Evolutionary conservation across 2,329 filamentous ascomycete genomes (phyloP).

Genomic region (Fusarium albosuccineum): DNA sequence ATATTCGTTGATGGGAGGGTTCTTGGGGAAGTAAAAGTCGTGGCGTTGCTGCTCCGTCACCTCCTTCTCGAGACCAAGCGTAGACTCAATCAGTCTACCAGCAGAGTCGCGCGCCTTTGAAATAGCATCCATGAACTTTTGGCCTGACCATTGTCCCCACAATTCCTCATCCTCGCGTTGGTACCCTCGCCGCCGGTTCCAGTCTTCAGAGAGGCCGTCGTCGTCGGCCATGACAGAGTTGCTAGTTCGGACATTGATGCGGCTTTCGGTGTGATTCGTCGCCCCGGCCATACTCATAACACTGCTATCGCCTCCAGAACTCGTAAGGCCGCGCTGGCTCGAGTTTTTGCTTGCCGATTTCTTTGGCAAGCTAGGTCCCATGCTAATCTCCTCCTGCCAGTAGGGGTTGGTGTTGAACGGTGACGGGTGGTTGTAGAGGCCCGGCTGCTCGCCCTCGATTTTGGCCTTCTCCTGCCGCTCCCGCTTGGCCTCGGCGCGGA

Average conservation of each 20-base stretch:
- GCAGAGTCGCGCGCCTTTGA: slow-evolving; percentile 70
- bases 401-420: slow-evolving; percentile 90
- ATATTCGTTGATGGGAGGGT: too few species aligned
- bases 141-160: slow-evolving; percentile 76
- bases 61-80: slow-evolving; percentile 64
- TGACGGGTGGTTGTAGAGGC: slow-evolving; percentile 81
- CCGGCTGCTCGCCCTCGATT: slow-evolving; percentile 77
- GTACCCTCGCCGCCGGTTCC: slow-evolving; percentile 80
- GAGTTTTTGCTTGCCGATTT: slow-evolving; percentile 69
- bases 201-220: slow-evolving; percentile 62
- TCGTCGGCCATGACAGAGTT: slow-evolving; percentile 54
- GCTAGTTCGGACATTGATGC: slow-evolving; percentile 50
- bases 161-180: slow-evolving; percentile 90
- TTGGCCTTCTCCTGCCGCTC: slow-evolving; percentile 75
- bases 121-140: slow-evolving; percentile 69
- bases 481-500: slow-evolving; percentile 76
- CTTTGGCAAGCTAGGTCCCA: slow-evolving; percentile 81
- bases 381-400: slow-evolving; percentile 87
- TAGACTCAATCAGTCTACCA: slow-evolving; percentile 66
- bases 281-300: slow-evolving; percentile 54
- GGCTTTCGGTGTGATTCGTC: slow-evolving; percentile 55
- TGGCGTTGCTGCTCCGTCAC: slow-evolving; percentile 66
- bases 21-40: slow-evolving; percentile 72
- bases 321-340: slow-evolving; percentile 71
- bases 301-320: slow-evolving; percentile 68